Evolutionary conservation across 1,139 yeast genomes (phyloP), one percentile per base, ranked within the genome.

Genomic region (Kurtzmaniella quercitrusa): DNA sequence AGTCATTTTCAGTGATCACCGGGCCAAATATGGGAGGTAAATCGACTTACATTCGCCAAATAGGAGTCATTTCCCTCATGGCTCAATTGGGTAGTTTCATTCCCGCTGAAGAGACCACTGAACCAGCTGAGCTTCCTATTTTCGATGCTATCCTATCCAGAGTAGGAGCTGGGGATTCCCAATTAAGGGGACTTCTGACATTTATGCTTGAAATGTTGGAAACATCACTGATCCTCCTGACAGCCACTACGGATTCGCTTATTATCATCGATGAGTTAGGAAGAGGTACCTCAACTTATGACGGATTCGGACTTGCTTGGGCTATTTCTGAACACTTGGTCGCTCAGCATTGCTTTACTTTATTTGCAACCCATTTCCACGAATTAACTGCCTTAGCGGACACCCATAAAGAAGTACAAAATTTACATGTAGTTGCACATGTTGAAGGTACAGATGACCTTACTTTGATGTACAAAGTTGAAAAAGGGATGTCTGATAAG

Each of bases 21-120:
- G 98, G 98, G 16, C 98, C 98, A 34, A 93, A 93, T 59, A 93
- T 93, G 98, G 98, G 98, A 47, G 98, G 98, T 58, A 93, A 93
- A 62, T 89, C 97, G 1, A 91, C 98, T 0, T 93, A 87, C 62
- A 90, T 93, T 42, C 78, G 97, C 49, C 96, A 93, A 55, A 75
- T 89, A 43, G 98, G 98, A 10, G 94, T 88, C 1, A 85, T 91
- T 46, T 83, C 94, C 2, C 68, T 91, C 41, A 76, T 93, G 88
- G 90, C 93, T 31, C 98, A 93, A 62, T 78, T 91, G 25, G 98
- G 98, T 1, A 85, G 95, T 51, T 93, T 87, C 60, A 82, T 93
- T 27, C 98, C 98, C 1, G 68, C 56, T 1, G 58, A 60, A 18
- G 58, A 52, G 23, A 60, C 52, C 15, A 64, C 58, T 2, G 59